These are phyloP conservation scores for Phyllosticta ampelicida DNA, from an alignment of 2,329 filamentous ascomycete species.

Conservation along the genomic window DNA sequence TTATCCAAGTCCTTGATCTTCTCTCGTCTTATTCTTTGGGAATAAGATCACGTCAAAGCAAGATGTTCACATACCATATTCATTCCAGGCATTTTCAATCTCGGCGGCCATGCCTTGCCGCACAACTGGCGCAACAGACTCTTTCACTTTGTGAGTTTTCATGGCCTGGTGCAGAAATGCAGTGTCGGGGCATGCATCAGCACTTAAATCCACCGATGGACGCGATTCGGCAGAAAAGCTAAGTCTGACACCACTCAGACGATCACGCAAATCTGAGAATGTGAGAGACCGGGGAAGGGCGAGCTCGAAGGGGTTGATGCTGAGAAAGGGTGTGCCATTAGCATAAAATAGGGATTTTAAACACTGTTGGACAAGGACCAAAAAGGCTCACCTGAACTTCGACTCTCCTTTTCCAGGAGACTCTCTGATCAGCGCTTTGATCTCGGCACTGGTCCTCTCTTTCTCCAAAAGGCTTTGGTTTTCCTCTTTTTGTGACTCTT, in stretches of 20 bases:
- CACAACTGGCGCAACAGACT: background rate
- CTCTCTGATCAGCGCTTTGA: conserved; percentile 1
- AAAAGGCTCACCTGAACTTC: background rate
- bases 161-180: background rate
- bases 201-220: background rate
- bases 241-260: background rate
- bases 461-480: background rate
- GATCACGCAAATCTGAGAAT: background rate
- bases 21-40: background rate
- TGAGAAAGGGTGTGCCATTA: background rate
- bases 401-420: background rate
- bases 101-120: background rate
- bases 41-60: background rate
- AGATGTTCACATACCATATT: background rate
- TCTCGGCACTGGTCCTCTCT: background rate
- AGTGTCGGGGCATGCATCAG: background rate
- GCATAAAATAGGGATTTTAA: background rate
- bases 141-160: background rate
- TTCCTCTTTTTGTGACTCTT: background rate
- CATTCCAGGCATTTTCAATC: background rate
- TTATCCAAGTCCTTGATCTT: background rate
- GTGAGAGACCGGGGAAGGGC: background rate
- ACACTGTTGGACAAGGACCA: background rate
- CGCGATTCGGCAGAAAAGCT: background rate
- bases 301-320: background rate